phyloP scores from a whole-genome alignment of 1,139 yeast genomes.

The Protomyces lactucae-debilis region DNA sequence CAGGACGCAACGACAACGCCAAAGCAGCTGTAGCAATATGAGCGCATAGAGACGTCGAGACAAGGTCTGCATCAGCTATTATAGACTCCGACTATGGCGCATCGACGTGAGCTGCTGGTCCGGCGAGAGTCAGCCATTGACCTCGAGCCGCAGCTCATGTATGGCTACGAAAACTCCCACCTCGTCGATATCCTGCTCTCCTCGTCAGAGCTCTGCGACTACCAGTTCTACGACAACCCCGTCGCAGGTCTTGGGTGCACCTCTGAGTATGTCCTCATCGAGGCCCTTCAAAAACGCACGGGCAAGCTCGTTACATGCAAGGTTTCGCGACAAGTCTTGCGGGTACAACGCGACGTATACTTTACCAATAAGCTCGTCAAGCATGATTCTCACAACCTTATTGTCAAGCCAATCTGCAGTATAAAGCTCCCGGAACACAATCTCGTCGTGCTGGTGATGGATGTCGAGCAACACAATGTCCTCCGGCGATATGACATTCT shows the following conservation, averaged over 20 bases:
- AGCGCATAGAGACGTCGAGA: too few species aligned
- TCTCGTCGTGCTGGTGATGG: not conserved
- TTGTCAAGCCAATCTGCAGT: not conserved
- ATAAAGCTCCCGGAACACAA: not conserved
- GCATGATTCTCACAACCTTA: not conserved
- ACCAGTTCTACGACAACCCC: not conserved
- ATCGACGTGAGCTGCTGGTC: not conserved
- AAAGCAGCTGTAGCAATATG: too few species aligned
- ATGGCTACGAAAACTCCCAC: not conserved
- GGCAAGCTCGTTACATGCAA: not conserved
- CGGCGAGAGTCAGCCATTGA: not conserved
- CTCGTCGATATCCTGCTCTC: slow-evolving; percentile 1
- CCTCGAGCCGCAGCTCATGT: not conserved
- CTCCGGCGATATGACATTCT: not conserved
- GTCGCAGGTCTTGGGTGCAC: not conserved
- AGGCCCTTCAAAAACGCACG: not conserved
- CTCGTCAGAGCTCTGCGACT: not conserved
- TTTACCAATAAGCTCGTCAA: not conserved
- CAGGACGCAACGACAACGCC: too few species aligned
- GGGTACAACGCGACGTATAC: not conserved
- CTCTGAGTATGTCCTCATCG: not conserved
- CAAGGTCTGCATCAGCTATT: too few species aligned
- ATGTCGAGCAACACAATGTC: not conserved
- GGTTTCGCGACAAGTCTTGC: not conserved
- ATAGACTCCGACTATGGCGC: not conserved